A percentile compares a stretch with the other conserved stretches of the same genome.
Evolutionary conservation across 768 basidiomycete species (phyloP).

Genomic region (Megacollybia marginata): DNA sequence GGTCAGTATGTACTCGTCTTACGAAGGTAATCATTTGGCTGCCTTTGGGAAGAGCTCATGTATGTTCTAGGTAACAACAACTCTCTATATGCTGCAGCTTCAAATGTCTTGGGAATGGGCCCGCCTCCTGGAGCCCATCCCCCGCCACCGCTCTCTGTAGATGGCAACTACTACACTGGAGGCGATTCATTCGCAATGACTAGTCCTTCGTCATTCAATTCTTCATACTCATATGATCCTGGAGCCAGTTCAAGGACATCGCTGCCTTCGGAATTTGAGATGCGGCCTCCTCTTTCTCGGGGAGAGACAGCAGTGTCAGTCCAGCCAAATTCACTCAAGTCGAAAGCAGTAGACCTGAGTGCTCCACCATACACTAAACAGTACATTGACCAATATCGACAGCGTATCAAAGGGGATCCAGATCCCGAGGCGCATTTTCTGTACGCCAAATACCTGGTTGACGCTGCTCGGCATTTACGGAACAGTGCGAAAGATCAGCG

Average conservation of each 20-base stretch:
- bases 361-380: conserved; percentile 90
- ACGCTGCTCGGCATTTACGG: conserved; percentile 91
- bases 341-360: conserved; percentile 75
- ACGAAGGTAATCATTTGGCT: conserved; percentile 15
- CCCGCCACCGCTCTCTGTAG: not conserved
- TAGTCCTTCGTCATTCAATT: not conserved
- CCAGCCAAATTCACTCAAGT: conserved; percentile 51
- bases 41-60: not conserved
- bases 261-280: conserved; percentile 41
- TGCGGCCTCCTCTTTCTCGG: conserved; percentile 49
- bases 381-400: conserved; percentile 96
- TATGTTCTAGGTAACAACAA: conserved; percentile 22
- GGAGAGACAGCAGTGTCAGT: conserved; percentile 53
- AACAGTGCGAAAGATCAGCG: conserved; percentile 68
- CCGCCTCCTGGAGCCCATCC: conserved; percentile 41
- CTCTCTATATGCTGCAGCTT: conserved; percentile 66
- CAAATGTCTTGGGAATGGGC: conserved; percentile 73
- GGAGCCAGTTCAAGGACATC: conserved; percentile 4
- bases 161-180: not conserved
- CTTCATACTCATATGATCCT: not conserved
- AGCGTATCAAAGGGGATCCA: conserved; percentile 94
- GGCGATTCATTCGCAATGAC: not conserved
- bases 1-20: conserved; percentile 29
- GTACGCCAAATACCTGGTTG: conserved; percentile 98
- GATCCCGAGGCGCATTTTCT: conserved; percentile 97